These are phyloP conservation scores for Lyophyllum semitale DNA, from an alignment of 768 basidiomycete species.

Conservation along the genomic window DNA sequence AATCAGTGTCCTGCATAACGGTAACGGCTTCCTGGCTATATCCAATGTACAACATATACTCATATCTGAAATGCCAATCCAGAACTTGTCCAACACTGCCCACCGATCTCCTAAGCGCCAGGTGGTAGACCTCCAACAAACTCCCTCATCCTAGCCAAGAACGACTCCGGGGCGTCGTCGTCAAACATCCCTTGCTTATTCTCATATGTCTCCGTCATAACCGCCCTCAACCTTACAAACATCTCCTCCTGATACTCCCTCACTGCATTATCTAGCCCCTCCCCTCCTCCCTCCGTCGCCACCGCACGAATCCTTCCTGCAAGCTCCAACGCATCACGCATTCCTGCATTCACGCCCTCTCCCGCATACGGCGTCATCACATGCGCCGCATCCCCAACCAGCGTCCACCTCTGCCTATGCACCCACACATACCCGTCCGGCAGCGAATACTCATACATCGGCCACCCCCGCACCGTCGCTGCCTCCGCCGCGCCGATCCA, in stretches of 20 bases:
- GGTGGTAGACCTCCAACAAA: neutral
- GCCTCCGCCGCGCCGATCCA: constrained; percentile 12
- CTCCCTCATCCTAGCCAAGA: neutral
- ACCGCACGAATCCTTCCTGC: constrained; percentile 5
- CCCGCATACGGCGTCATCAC: constrained; percentile 27
- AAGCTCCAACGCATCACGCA: constrained; percentile 23
- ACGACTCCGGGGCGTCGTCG: constrained; percentile 5
- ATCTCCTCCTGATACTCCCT: constrained; percentile 13
- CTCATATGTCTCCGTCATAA: constrained; percentile 10
- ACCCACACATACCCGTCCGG: constrained; percentile 13
- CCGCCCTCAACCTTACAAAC: constrained; percentile 5
- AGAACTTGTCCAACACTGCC: no score
- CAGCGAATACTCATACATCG: constrained; percentile 12
- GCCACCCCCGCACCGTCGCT: constrained; percentile 10
- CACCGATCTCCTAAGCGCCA: no score
- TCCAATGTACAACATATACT: no score
- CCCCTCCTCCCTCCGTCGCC: neutral
- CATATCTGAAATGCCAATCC: no score
- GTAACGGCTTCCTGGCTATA: no score
- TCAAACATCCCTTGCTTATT: constrained; percentile 10
- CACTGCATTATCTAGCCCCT: constrained; percentile 8
- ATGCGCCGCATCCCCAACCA: constrained; percentile 28
- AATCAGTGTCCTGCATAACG: no score
- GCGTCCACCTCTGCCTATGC: constrained; percentile 16
- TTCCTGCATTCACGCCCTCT: constrained; percentile 23